These are phyloP conservation scores for Lachnellula cervina DNA, from an alignment of 2,329 filamentous ascomycete genomes.

Conservation along the genomic window DNA sequence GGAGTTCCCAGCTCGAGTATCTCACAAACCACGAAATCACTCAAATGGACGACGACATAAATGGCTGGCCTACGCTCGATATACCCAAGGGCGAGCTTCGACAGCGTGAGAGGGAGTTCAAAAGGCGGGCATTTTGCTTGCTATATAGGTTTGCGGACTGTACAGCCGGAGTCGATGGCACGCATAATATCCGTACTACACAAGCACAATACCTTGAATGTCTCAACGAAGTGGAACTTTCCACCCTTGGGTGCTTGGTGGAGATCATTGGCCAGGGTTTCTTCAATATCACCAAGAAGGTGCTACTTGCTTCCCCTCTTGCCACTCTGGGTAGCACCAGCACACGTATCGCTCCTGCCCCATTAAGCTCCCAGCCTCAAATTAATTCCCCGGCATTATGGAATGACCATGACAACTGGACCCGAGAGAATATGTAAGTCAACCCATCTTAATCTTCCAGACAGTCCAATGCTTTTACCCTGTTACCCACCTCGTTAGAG, in stretches of 20 bases:
- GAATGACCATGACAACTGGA: conserved; percentile 14
- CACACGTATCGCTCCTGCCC: neutral
- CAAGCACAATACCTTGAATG: conserved; percentile 19
- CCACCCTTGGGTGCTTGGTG: conserved; percentile 20
- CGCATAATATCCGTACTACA: conserved; percentile 6
- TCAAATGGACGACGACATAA: conserved; percentile 14
- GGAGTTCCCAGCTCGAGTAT: conserved; percentile 13
- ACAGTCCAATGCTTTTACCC: neutral
- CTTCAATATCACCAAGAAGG: conserved; percentile 17
- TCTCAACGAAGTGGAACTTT: conserved; percentile 15
- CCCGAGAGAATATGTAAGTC: conserved; percentile 19
- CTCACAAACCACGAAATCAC: conserved; percentile 21
- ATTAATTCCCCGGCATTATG: neutral
- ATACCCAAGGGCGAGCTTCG: conserved; percentile 11
- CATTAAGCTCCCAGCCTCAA: neutral
- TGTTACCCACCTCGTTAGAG: neutral
- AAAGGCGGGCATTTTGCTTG: conserved; percentile 15
- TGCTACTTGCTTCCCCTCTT: neutral
- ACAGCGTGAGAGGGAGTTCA: conserved; percentile 10
- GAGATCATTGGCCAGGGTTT: conserved; percentile 26
- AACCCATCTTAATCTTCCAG: neutral
- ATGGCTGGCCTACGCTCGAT: conserved; percentile 20
- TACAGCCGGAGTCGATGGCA: conserved; percentile 11
- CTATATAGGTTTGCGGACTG: conserved; percentile 22
- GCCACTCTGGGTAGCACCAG: neutral